Base-by-base conservation (phyloP, 768 basidiomycete genomes). In the Pleurotus cornucopiae region DNA sequence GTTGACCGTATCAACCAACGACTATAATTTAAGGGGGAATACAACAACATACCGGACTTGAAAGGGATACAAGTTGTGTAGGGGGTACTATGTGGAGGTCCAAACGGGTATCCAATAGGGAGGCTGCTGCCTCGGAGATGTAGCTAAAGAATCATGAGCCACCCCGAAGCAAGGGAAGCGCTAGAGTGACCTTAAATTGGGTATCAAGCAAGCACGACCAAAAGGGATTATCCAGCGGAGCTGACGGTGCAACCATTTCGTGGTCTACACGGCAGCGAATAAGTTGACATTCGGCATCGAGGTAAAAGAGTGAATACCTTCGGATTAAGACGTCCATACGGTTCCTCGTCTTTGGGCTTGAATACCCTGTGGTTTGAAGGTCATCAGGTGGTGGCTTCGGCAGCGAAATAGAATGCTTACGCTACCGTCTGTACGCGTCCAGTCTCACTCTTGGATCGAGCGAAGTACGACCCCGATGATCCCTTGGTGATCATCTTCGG, bases 401-500 rank as follows among this genome's bases (percentile, higher is more conserved):
- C 45, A n/a, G 23, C 46, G 41, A 41, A 18, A 53, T 26, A 43
- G 58, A 40, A 12, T 18, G 73, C 89, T 69, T 64, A 91, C 90
- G 87, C 90, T 44, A 93, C 85, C 12, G 88, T 91, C 59, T 89
- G 86, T 5, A 91, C 79, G 45, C 79, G 76, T 18, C 87, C 88
- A 12, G 46, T 16, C 12, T 90, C 88, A n/a, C 76, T 72, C 70
- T 88, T 92, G 1, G 86, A 82, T 56, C 90, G 83, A n/a, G 89
- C 91, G 69, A 95, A 95, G 70, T 96, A 96, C 46, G 89, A 91
- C 0, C 94, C 94, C 4, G 88, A 91, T 2, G 89, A 92, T 9
- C 94, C 94, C 64, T 93, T 94, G 4, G 82, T 71, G 49, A 95
- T 95, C 83, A 95, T 89, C 68, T 93, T 91, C 7, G 93, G 93